phyloP scores from a whole-genome alignment of 176 grass and related monocot species.

The Saccharum officinarum region DNA sequence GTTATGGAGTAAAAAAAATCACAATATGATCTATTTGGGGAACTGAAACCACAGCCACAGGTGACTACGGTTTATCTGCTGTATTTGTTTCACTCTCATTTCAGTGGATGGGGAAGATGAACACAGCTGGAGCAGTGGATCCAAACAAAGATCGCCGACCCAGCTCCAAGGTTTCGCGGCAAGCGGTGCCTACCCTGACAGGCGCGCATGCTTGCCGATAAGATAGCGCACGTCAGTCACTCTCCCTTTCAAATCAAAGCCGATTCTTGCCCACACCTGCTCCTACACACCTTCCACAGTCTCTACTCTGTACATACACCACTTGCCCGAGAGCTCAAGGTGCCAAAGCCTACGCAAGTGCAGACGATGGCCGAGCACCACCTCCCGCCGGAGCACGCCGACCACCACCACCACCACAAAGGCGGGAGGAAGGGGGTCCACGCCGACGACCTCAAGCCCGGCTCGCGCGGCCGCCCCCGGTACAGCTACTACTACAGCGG shows the following conservation, averaged over 20 bases:
- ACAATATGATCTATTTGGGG: too few species aligned
- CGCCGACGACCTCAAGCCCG: constrained; percentile 30
- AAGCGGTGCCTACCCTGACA: constrained; percentile 10
- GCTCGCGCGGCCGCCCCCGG: neutral
- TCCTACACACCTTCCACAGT: neutral
- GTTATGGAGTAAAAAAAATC: too few species aligned
- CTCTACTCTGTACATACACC: neutral
- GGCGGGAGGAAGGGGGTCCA: constrained; percentile 26
- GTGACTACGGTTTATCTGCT: neutral
- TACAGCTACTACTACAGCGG: constrained; percentile 28
- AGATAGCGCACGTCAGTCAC: neutral
- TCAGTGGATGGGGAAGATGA: neutral
- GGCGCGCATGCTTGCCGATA: neutral
- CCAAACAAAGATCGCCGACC: constrained; percentile 26
- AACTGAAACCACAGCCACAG: too few species aligned
- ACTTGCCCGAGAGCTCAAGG: neutral
- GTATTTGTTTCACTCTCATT: neutral
- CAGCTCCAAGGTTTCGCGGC: neutral
- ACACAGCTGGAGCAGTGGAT: neutral
- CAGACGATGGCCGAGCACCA: constrained; percentile 43
- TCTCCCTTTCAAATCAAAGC: neutral
- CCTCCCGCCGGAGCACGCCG: constrained; percentile 41
- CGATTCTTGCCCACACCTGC: neutral
- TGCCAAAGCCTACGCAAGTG: neutral
- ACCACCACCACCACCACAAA: neutral